A percentile compares a stretch with the other conserved stretches of the same genome.
Conservation (phyloP, 371 early-diverging fungal species). For the Dinochytrium kinnereticum region DNA sequence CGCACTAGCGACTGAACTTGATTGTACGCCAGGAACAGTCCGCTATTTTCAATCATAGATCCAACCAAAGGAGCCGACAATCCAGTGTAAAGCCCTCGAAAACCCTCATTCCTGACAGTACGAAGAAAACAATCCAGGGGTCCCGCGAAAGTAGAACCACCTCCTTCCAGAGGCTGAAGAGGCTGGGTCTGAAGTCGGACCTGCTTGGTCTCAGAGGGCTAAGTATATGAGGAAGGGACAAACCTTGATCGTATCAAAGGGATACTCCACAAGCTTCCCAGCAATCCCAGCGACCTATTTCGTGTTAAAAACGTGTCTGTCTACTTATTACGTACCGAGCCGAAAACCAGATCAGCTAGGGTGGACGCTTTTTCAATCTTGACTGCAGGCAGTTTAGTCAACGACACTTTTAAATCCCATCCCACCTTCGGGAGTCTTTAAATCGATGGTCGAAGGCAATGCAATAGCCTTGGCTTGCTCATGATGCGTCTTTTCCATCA, state of each 20-base stretch:
- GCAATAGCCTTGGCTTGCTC: conserved; percentile 4
- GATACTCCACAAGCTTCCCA: conserved; percentile 94
- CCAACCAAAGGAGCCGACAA: conserved; percentile 90
- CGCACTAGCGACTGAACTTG: conserved; percentile 77
- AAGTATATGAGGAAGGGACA: neutral
- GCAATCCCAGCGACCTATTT: conserved; percentile 80
- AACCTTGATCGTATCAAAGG: conserved; percentile 97
- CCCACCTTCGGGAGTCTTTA: conserved; percentile 15
- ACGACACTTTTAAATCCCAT: neutral
- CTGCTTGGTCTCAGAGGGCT: neutral
- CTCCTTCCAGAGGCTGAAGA: conserved; percentile 29
- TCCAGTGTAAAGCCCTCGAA: conserved; percentile 69
- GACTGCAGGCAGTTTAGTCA: neutral
- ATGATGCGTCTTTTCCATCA: conserved; percentile 5
- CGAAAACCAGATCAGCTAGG: conserved; percentile 15
- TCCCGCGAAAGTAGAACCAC: conserved; percentile 38
- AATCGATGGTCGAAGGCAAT: neutral
- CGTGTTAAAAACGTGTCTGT: neutral
- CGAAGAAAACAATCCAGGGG: conserved; percentile 51
- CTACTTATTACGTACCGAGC: conserved; percentile 6
- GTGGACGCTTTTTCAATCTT: conserved; percentile 11
- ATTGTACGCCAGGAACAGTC: conserved; percentile 88
- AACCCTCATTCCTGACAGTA: conserved; percentile 48
- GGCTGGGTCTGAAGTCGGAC: conserved; percentile 88
- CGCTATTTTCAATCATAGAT: conserved; percentile 93